Evolutionary conservation across 495 filamentous ascomycete genomes (phyloP).

Genomic region (Aspergillus egyptiacus): DNA sequence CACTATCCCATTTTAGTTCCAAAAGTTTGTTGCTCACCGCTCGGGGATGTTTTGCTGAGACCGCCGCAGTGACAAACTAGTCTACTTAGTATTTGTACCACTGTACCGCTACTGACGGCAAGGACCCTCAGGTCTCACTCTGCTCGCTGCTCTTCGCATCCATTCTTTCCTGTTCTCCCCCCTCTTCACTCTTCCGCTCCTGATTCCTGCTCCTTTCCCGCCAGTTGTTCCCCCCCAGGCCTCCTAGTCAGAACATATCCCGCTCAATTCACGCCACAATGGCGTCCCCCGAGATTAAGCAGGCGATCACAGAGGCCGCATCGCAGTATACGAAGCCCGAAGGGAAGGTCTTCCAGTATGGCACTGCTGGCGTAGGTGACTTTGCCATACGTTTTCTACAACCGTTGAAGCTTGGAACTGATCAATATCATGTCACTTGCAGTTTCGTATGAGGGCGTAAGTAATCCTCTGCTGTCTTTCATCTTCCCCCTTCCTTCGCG

Average conservation of each 20-base stretch:
- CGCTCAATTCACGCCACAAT: constrained; percentile 30
- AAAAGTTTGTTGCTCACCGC: too few species aligned
- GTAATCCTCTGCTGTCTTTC: constrained; percentile 19
- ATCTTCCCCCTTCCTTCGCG: constrained; percentile 12
- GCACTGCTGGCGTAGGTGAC: constrained; percentile 77
- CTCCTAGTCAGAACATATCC: constrained; percentile 4
- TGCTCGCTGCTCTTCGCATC: constrained; percentile 21
- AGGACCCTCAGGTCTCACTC: constrained; percentile 5
- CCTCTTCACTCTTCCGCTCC: constrained; percentile 16
- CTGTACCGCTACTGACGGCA: too few species aligned
- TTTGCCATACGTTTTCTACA: constrained; percentile 2
- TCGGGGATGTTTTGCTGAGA: neutral
- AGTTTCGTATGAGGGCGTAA: constrained; percentile 81
- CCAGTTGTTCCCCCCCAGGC: constrained; percentile 1
- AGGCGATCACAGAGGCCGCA: constrained; percentile 41
- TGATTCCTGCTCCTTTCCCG: constrained; percentile 13
- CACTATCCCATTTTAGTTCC: too few species aligned
- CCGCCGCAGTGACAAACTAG: too few species aligned
- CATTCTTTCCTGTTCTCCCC: constrained; percentile 25
- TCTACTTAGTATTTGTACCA: too few species aligned
- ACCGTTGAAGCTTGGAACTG: constrained; percentile 14
- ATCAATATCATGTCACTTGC: constrained; percentile 15
- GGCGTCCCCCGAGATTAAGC: constrained; percentile 41
- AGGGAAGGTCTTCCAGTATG: constrained; percentile 76
- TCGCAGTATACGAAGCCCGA: constrained; percentile 57